Percentiles rank a stretch among this genome's conserved stretches.
Conservation (phyloP, 257 asterid genomes). For the Ocimum tenuiflorum region DNA sequence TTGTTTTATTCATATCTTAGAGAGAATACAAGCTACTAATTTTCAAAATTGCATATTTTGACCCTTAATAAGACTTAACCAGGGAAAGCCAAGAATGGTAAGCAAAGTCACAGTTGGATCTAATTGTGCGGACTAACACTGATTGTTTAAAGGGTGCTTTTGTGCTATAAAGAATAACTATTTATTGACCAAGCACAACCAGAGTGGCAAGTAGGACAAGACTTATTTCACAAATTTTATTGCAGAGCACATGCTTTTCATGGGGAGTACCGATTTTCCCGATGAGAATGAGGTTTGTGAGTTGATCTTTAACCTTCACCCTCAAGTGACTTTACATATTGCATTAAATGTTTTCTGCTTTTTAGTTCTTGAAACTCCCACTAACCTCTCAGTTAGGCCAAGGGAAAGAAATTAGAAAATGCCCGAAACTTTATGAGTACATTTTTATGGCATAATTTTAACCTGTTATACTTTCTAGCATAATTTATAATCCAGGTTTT, state of each 20-base stretch:
- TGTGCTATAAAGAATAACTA: background rate
- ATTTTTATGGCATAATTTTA: slow-evolving; percentile 4
- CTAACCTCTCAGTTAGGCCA: background rate
- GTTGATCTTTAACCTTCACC: slow-evolving; percentile 6
- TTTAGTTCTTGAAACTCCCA: background rate
- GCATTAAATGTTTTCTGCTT: slow-evolving; percentile 6
- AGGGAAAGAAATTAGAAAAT: background rate
- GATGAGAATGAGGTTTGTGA: slow-evolving; percentile 91
- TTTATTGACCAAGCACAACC: slow-evolving; percentile 1
- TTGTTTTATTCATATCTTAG: background rate
- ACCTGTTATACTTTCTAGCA: slow-evolving; percentile 2
- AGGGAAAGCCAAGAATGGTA: background rate
- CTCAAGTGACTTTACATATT: background rate
- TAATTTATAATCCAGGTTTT: background rate
- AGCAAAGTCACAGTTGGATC: background rate
- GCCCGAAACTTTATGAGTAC: background rate
- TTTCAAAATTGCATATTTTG: too few species aligned
- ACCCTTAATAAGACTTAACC: background rate
- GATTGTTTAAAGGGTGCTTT: background rate
- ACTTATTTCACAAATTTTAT: slow-evolving; percentile 20
- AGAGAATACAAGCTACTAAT: too few species aligned
- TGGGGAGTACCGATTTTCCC: slow-evolving; percentile 92
- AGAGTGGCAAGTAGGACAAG: background rate
- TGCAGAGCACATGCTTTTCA: slow-evolving; percentile 99
- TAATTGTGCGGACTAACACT: background rate